These are phyloP conservation scores for Phytophthora nicotianae DNA, from an alignment of 352 stramenopile genomes.

Conservation along the genomic window DNA sequence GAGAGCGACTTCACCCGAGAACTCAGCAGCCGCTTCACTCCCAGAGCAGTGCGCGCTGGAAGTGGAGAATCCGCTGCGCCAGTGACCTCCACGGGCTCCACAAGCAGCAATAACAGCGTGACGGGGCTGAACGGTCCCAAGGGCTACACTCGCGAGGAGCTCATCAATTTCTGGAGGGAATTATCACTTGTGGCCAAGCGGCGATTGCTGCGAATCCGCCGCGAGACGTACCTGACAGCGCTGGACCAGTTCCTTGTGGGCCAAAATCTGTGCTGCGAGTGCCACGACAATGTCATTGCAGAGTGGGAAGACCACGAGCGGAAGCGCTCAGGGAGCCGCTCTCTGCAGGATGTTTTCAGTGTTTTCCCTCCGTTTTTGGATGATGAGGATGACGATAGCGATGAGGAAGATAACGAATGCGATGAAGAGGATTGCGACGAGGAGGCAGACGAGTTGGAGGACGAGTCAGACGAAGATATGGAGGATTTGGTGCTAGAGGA, in stretches of 20 bases:
- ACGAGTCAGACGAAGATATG: constrained; percentile 52
- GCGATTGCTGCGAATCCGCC: constrained; percentile 70
- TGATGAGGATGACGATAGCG: constrained; percentile 67
- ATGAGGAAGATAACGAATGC: constrained; percentile 61
- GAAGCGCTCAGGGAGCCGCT: constrained; percentile 65
- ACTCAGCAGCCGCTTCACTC: constrained; percentile 22
- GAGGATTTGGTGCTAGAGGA: constrained; percentile 59
- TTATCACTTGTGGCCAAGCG: constrained; percentile 68
- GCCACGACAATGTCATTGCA: constrained; percentile 82
- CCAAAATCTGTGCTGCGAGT: constrained; percentile 83
- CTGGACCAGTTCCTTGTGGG: constrained; percentile 79
- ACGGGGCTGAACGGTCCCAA: constrained; percentile 41
- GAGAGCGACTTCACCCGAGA: constrained; percentile 41
- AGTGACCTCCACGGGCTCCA: constrained; percentile 25
- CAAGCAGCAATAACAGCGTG: constrained; percentile 33
- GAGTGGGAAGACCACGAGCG: constrained; percentile 84
- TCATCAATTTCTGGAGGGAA: constrained; percentile 86
- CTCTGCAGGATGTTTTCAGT: constrained; percentile 76
- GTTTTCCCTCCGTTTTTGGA: constrained; percentile 79
- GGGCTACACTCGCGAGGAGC: constrained; percentile 71
- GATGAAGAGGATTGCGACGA: constrained; percentile 63
- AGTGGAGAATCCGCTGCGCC: constrained; percentile 1
- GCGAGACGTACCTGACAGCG: constrained; percentile 69
- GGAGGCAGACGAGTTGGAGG: constrained; percentile 40
- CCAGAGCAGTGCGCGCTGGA: constrained; percentile 12